Base-by-base conservation (phyloP, 1,284 basidiomycete genomes). In the Cutaneotrichosporon spelunceum region DNA sequence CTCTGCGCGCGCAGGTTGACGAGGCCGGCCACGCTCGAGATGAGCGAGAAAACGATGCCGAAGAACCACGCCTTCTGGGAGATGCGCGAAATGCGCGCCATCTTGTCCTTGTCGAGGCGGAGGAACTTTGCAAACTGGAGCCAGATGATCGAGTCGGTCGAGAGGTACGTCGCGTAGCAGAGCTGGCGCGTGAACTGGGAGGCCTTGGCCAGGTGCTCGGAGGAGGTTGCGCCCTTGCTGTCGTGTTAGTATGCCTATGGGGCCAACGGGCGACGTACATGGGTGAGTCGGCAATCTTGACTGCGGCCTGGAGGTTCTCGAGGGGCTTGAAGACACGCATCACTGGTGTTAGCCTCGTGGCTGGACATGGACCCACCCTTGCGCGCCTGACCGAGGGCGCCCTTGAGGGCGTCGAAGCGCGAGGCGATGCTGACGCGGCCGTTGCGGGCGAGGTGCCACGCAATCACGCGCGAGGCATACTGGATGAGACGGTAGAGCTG, bases 301-400 rank as follows among this genome's bases (percentile, higher is more conserved):
- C 81, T 24, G 92, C 93, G 3, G 92, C 87, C 79, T 99, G 96
- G 21, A 96, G 83, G 80, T 97, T 93, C 77, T 99, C 95, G 66
- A 96, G 72, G 30, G 93, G 93, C 80, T 97, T 96, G 71, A 93
- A 92, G 57, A 98, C 82, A 23, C 95, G 86, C 84, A 98, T 84
- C 56, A 97, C 93, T 96, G 72, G 16, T n/a, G 42, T 59, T 56
- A 54, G 45, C n/a, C 19, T 14, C 8, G 14, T 13, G 14, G 21
- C 13, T n/a, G 3, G n/a, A 30, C 24, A 5, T 33, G 14, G 24
- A 64, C 88, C 66, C 74, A 93, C 91, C 81, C 79, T 92, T 93
- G 65, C 92, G 84, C 50, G 85, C 89, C 26, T 84, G 84, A 3
- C 85, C 89, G 34, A 94, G 84, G 70, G 91, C 90, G 30, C 81